Conservation (phyloP, 352 stramenopile species). For the Phytopythium mirpurense region DNA sequence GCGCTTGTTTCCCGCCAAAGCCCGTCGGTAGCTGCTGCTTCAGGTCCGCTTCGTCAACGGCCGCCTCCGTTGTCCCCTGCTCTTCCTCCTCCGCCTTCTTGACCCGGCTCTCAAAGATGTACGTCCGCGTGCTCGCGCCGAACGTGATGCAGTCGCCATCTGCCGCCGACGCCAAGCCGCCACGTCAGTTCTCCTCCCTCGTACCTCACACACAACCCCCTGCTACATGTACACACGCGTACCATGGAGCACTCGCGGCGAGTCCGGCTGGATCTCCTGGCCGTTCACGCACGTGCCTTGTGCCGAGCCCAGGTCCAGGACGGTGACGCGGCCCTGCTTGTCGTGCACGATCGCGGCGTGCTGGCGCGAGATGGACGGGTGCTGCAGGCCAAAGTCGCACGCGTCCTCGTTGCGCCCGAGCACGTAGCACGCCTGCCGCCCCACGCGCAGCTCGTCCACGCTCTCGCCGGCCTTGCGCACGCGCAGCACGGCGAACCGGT, state of each 20-base stretch:
- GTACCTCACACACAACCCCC: not conserved
- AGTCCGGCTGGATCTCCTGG: conserved; percentile 46
- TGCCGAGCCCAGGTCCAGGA: conserved; percentile 77
- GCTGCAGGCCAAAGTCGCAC: conserved; percentile 68
- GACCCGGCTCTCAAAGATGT: conserved; percentile 33
- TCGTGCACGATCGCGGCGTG: conserved; percentile 76
- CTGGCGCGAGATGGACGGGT: conserved; percentile 77
- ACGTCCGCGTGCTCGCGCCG: conserved; percentile 56
- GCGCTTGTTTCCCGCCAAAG: conserved; percentile 34
- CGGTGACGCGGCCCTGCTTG: conserved; percentile 35
- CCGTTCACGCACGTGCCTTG: conserved; percentile 84
- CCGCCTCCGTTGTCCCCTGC: too few species aligned
- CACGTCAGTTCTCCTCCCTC: not conserved
- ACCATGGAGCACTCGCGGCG: conserved; percentile 35
- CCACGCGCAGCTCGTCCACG: conserved; percentile 42
- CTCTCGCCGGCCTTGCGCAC: conserved; percentile 43
- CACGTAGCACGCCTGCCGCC: conserved; percentile 50
- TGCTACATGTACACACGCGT: not conserved
- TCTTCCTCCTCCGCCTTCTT: conserved; percentile 5
- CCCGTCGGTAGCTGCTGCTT: conserved; percentile 34
- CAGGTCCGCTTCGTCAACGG: too few species aligned
- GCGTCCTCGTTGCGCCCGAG: conserved; percentile 74
- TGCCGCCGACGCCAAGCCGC: conserved; percentile 5
- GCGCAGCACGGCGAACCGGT: conserved; percentile 40
- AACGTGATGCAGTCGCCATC: conserved; percentile 53